Conservation (phyloP, 306 rosid species). For the Pachyrhizus erosus region DNA sequence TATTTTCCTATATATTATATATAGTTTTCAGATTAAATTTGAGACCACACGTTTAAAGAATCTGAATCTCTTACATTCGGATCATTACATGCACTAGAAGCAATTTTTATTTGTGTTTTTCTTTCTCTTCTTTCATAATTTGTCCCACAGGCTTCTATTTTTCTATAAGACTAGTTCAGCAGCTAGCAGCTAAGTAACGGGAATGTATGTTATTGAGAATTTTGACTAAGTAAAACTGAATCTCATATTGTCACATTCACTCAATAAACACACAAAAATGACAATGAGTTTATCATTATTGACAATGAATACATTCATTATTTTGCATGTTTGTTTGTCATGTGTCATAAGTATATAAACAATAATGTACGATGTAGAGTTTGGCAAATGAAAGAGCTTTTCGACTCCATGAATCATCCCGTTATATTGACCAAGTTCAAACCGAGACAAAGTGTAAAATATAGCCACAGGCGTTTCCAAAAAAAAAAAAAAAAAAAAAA, state of each 20-base stretch:
- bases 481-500: background rate
- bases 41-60: background rate
- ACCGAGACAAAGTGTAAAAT: too few relatives aligned
- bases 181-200: too few relatives aligned
- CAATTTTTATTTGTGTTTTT: background rate
- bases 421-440: conserved; percentile 52
- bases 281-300: background rate
- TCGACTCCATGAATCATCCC: conserved; percentile 34
- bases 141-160: too few relatives aligned
- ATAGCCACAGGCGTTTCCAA: background rate
- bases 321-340: background rate
- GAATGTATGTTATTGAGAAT: too few relatives aligned
- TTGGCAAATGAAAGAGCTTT: background rate
- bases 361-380: background rate
- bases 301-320: background rate
- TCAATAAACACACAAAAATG: background rate
- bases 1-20: background rate
- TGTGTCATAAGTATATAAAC: background rate
- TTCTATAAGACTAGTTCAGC: too few relatives aligned
- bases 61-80: background rate
- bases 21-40: background rate
- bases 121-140: too few relatives aligned
- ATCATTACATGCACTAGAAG: background rate
- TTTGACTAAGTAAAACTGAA: background rate
- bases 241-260: background rate